These are phyloP conservation scores for Annulohypoxylon maeteangense DNA, from an alignment of 495 filamentous ascomycete genomes.

Conservation along the genomic window DNA sequence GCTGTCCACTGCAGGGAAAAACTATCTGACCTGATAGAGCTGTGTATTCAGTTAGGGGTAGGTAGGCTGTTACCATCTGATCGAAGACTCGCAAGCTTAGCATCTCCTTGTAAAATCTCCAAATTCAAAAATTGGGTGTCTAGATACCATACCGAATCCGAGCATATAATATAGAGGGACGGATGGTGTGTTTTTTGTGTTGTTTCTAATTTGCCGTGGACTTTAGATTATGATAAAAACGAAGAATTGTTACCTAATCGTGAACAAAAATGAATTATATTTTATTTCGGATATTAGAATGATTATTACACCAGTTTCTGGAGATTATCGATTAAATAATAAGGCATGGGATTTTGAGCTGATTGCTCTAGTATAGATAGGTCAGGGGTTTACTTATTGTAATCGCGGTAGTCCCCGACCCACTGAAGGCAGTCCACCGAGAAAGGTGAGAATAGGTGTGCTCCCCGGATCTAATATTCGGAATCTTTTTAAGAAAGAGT, in stretches of 20 bases:
- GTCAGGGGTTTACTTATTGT: conserved; percentile 1
- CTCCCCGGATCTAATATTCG: background rate
- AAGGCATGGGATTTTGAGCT: background rate
- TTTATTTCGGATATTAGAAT: background rate
- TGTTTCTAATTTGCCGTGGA: background rate
- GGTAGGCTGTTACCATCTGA: background rate
- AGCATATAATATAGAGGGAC: background rate
- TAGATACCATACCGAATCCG: background rate
- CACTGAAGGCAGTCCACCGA: background rate
- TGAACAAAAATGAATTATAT: background rate
- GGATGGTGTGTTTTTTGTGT: background rate
- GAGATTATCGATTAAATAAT: background rate
- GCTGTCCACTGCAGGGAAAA: background rate
- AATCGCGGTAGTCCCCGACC: background rate
- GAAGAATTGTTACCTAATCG: background rate
- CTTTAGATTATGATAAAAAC: background rate
- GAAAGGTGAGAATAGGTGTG: background rate
- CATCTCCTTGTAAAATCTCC: background rate
- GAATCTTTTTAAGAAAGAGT: background rate
- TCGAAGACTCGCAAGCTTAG: background rate
- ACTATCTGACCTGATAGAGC: background rate
- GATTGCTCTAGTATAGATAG: background rate
- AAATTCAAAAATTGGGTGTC: no score
- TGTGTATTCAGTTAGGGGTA: no score
- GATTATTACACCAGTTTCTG: background rate